These are phyloP conservation scores for Rhodotorula sp. DNA, from an alignment of 1,284 basidiomycete species.

Conservation along the genomic window DNA sequence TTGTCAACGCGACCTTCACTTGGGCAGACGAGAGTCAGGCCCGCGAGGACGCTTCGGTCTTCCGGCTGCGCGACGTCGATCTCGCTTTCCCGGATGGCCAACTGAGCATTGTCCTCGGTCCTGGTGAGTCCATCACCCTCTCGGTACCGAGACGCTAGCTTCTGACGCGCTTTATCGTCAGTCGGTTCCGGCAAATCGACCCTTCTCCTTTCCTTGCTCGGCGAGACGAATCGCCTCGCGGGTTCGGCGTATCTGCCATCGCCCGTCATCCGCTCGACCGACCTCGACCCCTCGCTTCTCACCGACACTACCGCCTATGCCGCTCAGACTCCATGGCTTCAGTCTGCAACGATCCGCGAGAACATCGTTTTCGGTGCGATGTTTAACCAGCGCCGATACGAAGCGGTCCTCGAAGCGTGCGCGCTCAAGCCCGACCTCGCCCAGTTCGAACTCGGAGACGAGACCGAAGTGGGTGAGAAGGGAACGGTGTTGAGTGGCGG, in stretches of 20 bases:
- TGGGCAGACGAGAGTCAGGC: conserved; percentile 44
- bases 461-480: conserved; percentile 69
- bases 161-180: conserved; percentile 45
- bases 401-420: conserved; percentile 72
- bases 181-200: conserved; percentile 55
- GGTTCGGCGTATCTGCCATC: conserved; percentile 58
- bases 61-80: conserved; percentile 56
- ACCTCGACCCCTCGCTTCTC: conserved; percentile 58
- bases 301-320: conserved; percentile 80
- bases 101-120: conserved; percentile 51
- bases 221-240: conserved; percentile 54
- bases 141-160: not conserved
- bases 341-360: conserved; percentile 69
- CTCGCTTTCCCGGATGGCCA: conserved; percentile 60
- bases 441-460: conserved; percentile 74
- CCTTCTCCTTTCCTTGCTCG: conserved; percentile 59
- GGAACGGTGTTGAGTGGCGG: conserved; percentile 60
- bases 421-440: conserved; percentile 70
- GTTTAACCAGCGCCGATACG: conserved; percentile 66
- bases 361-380: conserved; percentile 75
- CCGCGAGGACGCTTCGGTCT: conserved; percentile 41
- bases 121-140: conserved; percentile 16
- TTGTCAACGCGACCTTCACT: conserved; percentile 54
- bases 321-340: conserved; percentile 81
- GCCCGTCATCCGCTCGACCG: conserved; percentile 49